Evolutionary conservation across 2,329 filamentous ascomycete species (phyloP), one percentile per base, ranked within the genome.

Genomic region (Cladosporium sp.): DNA sequence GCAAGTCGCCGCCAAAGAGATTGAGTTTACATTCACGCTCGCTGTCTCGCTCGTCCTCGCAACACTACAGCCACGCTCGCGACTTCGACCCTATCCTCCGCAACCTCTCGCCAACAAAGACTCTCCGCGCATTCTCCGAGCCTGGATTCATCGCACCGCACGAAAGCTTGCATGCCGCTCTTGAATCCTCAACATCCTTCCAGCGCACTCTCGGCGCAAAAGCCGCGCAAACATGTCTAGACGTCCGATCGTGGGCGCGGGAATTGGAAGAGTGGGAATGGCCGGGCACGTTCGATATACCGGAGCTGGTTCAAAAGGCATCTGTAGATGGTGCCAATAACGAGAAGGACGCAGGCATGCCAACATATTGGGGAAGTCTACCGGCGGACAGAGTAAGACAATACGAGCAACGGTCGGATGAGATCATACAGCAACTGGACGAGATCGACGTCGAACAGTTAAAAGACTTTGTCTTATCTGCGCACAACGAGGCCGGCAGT

Each of bases 401-500:
- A 59, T 93, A 95, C 76, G 91, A 95, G 73, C 80, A 78, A 65
- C 87, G 93, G 47, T 83, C 96, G 14, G 89, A 91, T 63, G 86
- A 91, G 69, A 96, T 98, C 66, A 84, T 82, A 15, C 82, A 84
- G 54, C 88, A 88, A 65, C 81, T 95, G 80, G 87, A 91, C 65
- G 84, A 86, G 47, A 81, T 95, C 61, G 87, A 91, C 64, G 82
- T 96, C 47, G 92, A 98, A 74, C 92, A 96, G 69, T 88, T 99
- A 75, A 98, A 99, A 80, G 87, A 86, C 54, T 91, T 94, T 74
- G 91, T 97, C 71, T 81, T 97, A 69, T 88, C 90, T 77, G 91
- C 91, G 73, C 91, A 97, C 80, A 41, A 90, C 77, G 83, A 69
- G 73, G 80, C 73, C 65, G 61, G 61, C 18, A 57, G 15, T 47